A percentile compares a stretch with the other conserved stretches of the same genome.
phyloP scores from a whole-genome alignment of 208 protist genomes.

The Trypanosoma platydactyli region DNA sequence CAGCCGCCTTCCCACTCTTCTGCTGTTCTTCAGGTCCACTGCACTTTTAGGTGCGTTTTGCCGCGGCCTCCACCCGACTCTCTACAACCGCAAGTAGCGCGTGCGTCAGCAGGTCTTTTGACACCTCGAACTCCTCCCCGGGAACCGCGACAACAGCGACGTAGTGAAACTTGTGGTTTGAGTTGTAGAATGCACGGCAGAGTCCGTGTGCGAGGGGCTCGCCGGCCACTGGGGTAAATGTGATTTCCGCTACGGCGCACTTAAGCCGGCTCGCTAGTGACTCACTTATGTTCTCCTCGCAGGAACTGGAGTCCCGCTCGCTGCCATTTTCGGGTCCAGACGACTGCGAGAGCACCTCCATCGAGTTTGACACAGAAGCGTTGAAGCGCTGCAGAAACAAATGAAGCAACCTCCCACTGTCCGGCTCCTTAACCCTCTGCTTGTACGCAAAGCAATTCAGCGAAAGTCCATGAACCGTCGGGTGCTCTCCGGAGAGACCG shows the following conservation, averaged over 20 bases:
- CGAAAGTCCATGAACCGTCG: conserved; percentile 68
- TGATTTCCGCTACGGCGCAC: conserved; percentile 71
- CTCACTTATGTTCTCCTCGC: conserved; percentile 35
- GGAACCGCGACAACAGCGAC: conserved; percentile 75
- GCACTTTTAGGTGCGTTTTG: conserved; percentile 43
- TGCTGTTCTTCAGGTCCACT: too few species aligned
- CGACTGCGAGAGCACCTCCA: conserved; percentile 42
- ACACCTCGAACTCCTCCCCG: conserved; percentile 63
- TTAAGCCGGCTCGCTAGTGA: conserved; percentile 48
- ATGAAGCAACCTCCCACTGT: conserved; percentile 60
- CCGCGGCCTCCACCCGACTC: conserved; percentile 65
- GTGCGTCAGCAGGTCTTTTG: conserved; percentile 67
- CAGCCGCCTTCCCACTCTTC: too few species aligned
- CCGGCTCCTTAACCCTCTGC: conserved; percentile 56
- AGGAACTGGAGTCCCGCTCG: conserved; percentile 1
- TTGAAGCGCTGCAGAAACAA: conserved; percentile 81
- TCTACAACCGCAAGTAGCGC: conserved; percentile 69
- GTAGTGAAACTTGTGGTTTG: conserved; percentile 75
- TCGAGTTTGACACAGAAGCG: conserved; percentile 69
- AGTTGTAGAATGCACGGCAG: conserved; percentile 83
- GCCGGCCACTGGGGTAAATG: conserved; percentile 56
- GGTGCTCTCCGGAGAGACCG: conserved; percentile 6
- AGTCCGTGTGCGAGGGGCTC: conserved; percentile 67
- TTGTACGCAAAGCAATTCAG: conserved; percentile 85
- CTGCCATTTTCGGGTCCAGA: not conserved